Conservation (phyloP, 2,329 filamentous ascomycete species). For the Balansia obtecta region DNA sequence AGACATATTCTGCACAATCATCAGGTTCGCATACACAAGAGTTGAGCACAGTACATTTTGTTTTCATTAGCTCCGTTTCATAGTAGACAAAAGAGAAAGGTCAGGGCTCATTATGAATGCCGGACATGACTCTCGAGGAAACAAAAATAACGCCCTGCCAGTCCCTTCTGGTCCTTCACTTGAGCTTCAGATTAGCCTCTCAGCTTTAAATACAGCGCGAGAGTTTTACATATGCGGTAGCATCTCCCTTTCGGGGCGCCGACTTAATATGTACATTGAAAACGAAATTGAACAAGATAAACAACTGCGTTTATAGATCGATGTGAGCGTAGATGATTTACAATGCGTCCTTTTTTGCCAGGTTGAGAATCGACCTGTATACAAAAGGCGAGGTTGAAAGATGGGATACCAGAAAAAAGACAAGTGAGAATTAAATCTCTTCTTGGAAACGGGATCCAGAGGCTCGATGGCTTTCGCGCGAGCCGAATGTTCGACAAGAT, state of each 20-base stretch:
- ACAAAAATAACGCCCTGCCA: neutral
- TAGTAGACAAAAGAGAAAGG: neutral
- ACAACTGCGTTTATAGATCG: neutral
- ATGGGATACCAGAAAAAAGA: neutral
- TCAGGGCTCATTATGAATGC: neutral
- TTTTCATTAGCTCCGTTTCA: conserved; percentile 1
- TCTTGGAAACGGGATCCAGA: conserved; percentile 30
- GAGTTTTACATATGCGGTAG: conserved; percentile 1
- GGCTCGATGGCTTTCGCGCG: conserved; percentile 20
- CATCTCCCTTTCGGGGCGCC: conserved; percentile 1
- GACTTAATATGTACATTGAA: conserved; percentile 6
- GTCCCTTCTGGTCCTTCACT: neutral
- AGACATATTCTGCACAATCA: too few species aligned
- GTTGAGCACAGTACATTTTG: neutral
- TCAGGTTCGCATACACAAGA: neutral
- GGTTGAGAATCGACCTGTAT: too few species aligned
- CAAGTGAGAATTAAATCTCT: conserved; percentile 18
- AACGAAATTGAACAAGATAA: neutral
- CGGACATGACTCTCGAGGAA: neutral
- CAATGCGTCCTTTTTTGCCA: too few species aligned
- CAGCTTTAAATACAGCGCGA: neutral
- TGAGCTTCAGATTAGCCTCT: neutral
- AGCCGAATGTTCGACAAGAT: conserved; percentile 24
- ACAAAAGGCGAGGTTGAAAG: too few species aligned
- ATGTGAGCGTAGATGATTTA: neutral